Percentiles rank a stretch among this genome's conserved stretches.
Evolutionary conservation across 495 filamentous ascomycete species (phyloP).

Genomic region (Trichoderma asperelloides): DNA sequence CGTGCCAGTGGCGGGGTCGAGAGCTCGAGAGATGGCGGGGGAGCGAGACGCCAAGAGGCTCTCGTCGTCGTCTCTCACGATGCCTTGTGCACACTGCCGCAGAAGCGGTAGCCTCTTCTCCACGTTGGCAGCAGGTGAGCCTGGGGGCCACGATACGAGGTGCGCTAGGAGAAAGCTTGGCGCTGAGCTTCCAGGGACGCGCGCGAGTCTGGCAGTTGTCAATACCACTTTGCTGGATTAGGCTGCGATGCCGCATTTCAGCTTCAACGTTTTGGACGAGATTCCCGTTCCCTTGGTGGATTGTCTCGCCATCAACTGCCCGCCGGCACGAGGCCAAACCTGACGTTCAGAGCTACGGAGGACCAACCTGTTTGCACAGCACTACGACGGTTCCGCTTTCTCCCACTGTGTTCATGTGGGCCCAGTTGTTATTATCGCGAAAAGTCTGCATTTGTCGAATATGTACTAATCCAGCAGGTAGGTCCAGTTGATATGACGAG

Average conservation of each 20-base stretch:
- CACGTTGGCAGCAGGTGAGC: neutral
- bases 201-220: neutral
- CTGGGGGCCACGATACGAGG: slow-evolving; percentile 4
- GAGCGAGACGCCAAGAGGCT: neutral
- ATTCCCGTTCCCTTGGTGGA: no score
- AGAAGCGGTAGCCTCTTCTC: neutral
- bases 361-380: neutral
- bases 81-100: neutral
- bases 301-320: no score
- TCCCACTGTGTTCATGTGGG: neutral
- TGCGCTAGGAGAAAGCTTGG: slow-evolving; percentile 8
- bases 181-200: neutral
- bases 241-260: neutral
- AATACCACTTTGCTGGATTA: neutral
- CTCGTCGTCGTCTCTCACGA: neutral
- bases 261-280: no score
- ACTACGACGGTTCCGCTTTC: neutral
- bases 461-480: neutral
- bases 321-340: no score
- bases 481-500: neutral
- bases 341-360: no score
- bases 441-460: neutral
- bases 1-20: neutral
- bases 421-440: neutral
- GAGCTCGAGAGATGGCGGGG: neutral